Evolutionary conservation across 2,329 filamentous ascomycete genomes (phyloP).

Genomic region (Teratosphaeria gauchensis): DNA sequence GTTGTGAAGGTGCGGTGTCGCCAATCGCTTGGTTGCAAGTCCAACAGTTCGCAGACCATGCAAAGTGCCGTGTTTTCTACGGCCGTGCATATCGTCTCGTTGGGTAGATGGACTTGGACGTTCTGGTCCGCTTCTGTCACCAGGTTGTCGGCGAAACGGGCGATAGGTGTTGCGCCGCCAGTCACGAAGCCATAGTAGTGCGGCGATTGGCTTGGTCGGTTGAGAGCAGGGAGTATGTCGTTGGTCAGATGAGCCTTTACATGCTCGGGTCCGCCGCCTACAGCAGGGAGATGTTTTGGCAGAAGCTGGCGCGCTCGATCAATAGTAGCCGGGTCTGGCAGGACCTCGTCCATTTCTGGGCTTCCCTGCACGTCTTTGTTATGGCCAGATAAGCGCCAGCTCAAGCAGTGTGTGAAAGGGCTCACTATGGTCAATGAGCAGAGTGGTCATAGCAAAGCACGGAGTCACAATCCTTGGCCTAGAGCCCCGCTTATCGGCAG

Average conservation of each 20-base stretch:
- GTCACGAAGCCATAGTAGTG: conserved; percentile 86
- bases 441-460: no score
- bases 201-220: conserved; percentile 52
- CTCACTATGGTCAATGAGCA: no score
- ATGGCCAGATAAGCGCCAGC: neutral
- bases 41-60: conserved; percentile 59
- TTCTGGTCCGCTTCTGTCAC: conserved; percentile 76
- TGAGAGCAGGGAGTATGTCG: conserved; percentile 48
- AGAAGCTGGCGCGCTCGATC: neutral
- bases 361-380: neutral
- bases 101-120: conserved; percentile 68
- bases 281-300: conserved; percentile 21
- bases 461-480: no score
- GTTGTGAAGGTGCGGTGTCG: conserved; percentile 73
- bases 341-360: neutral
- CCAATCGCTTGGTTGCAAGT: conserved; percentile 49
- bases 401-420: no score
- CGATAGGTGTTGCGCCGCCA: conserved; percentile 68
- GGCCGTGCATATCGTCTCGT: conserved; percentile 63
- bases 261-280: conserved; percentile 35
- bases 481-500: no score
- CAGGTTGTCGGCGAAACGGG: conserved; percentile 74
- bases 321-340: neutral
- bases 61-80: conserved; percentile 64
- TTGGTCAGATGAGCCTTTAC: conserved; percentile 35